Base-by-base conservation (phyloP, 306 rosid genomes). In the Trichosanthes truncata region DNA sequence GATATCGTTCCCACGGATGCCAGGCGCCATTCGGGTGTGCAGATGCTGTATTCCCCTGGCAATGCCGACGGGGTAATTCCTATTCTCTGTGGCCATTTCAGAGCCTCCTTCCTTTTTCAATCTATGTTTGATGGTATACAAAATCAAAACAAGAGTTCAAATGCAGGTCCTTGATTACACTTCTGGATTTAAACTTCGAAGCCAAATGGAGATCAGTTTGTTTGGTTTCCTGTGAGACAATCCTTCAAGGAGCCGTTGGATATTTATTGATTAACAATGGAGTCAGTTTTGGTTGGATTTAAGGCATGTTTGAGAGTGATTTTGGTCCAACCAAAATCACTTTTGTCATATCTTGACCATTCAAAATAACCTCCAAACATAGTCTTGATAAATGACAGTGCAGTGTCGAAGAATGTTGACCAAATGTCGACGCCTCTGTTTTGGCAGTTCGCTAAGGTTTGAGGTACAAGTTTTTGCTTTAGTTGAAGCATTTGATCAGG, bases 31-130 rank as follows among this genome's bases (percentile, higher is more conserved):
- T 43, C 90, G 88, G 0, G 85, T 85, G 85, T 93, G 98, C 80
- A 93, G 80, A 83, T 84, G 91, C 84, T 90, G 91, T 45, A 92
- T 85, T 78, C 93, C 98, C 74, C 88, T 88, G n/a, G 89, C 93
- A 51, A 87, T 74, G n/a, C 93, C 90, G 25, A 85, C 85, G 2
- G 33, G 63, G 86, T 68, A 18, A 92, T 89, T n/a, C n/a, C n/a
- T 67, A 94, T 86, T 84, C 97, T 92, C 67, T 90, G 93, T 38
- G 89, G 91, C 97, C 97, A 94, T 85, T 92, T 94, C 52, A 89
- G 84, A 88, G 74, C 55, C 74, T 91, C 93, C 81, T 78, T 92
- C 83, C 77, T 88, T 67, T 85, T 90, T 88, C 84, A 83, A 85
- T 94, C 92, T 93, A 86, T 79, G 3, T 56, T 2, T 56, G 61